phyloP scores from a whole-genome alignment of 768 basidiomycete genomes.

The Auriscalpium microsporum region DNA sequence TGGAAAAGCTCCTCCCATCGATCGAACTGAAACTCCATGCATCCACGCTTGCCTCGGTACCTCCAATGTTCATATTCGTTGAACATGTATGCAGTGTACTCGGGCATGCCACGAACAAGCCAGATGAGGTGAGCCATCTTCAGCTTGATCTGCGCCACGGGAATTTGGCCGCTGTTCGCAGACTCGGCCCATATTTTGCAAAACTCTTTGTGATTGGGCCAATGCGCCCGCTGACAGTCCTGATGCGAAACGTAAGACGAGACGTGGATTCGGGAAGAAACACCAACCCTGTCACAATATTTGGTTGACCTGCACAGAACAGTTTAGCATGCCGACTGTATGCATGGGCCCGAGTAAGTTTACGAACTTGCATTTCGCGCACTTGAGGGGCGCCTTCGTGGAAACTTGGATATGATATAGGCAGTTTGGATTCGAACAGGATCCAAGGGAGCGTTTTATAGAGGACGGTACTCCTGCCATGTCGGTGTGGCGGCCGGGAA shows the following conservation, averaged over 20 bases:
- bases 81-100: slow-evolving; percentile 11
- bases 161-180: slow-evolving; percentile 7
- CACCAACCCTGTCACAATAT: slow-evolving; percentile 11
- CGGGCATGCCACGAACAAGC: slow-evolving; percentile 15
- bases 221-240: slow-evolving; percentile 14
- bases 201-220: slow-evolving; percentile 16
- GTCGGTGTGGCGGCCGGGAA: too few relatives aligned
- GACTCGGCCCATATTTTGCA: slow-evolving; percentile 15
- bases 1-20: slow-evolving; percentile 13
- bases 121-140: slow-evolving; percentile 17
- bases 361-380: slow-evolving; percentile 13
- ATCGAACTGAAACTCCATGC: slow-evolving; percentile 17
- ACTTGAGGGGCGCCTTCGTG: slow-evolving; percentile 13
- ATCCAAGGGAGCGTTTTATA: slow-evolving; percentile 11
- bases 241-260: background rate
- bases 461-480: slow-evolving; percentile 13
- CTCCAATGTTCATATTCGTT: slow-evolving; percentile 9
- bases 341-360: background rate
- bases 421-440: slow-evolving; percentile 12
- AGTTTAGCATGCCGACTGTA: too few relatives aligned
- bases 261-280: background rate
- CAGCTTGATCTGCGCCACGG: slow-evolving; percentile 16
- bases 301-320: slow-evolving; percentile 9
- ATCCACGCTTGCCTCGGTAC: slow-evolving; percentile 8
- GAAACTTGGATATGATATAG: background rate